Conservation (phyloP, 2,329 filamentous ascomycete genomes). For the Colletotrichum kahawae region DNA sequence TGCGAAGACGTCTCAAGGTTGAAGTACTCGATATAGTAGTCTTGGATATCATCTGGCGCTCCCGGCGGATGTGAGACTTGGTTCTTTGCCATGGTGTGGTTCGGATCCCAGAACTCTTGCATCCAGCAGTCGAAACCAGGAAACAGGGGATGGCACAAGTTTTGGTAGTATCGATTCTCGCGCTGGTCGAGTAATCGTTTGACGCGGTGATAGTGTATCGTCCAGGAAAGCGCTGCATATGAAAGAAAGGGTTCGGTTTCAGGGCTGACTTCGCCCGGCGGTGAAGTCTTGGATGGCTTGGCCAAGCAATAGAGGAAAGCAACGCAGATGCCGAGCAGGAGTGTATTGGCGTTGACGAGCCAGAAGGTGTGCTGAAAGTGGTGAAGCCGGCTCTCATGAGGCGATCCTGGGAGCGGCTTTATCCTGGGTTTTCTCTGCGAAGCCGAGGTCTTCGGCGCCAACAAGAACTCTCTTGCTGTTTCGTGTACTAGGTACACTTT, state of each 20-base stretch:
- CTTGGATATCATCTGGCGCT: neutral
- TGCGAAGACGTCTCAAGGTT: neutral
- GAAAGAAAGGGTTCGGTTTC: neutral
- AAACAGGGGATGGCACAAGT: conserved; percentile 8
- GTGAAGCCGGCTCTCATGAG: neutral
- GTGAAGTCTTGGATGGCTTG: neutral
- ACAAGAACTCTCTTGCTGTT: conserved; percentile 27
- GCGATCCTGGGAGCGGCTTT: no score
- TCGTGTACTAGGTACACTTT: conserved; percentile 27
- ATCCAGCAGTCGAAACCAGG: neutral
- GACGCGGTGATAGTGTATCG: neutral
- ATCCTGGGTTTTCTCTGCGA: neutral
- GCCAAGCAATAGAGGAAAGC: neutral
- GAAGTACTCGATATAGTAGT: neutral
- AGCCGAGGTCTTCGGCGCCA: neutral
- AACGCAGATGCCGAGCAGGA: neutral
- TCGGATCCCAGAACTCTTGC: neutral
- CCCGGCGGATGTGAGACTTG: neutral
- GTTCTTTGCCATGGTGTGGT: neutral
- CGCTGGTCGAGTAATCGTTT: neutral
- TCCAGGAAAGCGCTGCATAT: neutral
- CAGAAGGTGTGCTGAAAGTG: neutral
- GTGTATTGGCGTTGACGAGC: neutral
- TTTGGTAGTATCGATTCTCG: neutral
- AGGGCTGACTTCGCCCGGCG: neutral